These are phyloP conservation scores for Haplographium delicatum DNA, from an alignment of 495 filamentous ascomycete genomes.

Conservation along the genomic window DNA sequence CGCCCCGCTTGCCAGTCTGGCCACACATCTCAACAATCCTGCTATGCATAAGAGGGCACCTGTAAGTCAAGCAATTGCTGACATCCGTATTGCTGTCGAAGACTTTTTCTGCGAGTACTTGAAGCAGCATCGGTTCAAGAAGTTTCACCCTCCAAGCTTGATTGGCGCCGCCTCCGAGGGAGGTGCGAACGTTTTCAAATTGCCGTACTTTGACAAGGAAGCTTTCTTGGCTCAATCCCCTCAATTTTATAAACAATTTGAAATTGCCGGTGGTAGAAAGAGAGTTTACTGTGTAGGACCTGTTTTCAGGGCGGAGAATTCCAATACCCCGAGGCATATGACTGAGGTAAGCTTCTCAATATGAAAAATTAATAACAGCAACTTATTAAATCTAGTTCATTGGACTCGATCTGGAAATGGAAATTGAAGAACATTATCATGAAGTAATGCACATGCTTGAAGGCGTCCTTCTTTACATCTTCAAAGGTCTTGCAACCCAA, in stretches of 20 bases:
- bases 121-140: constrained; percentile 66
- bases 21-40: constrained; percentile 81
- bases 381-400: constrained; percentile 59
- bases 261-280: constrained; percentile 87
- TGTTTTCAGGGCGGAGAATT: constrained; percentile 96
- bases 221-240: constrained; percentile 86
- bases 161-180: constrained; percentile 90
- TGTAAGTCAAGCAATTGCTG: constrained; percentile 75
- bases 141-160: constrained; percentile 86
- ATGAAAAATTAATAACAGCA: background rate
- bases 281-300: constrained; percentile 85
- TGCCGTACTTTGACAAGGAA: constrained; percentile 83
- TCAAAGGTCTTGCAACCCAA: constrained; percentile 65
- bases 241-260: constrained; percentile 95
- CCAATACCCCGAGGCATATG: constrained; percentile 92
- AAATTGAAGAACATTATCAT: constrained; percentile 81
- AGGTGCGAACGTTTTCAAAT: constrained; percentile 86
- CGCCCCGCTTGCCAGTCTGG: constrained; percentile 63
- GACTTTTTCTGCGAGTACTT: constrained; percentile 79
- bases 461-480: constrained; percentile 81
- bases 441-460: constrained; percentile 81
- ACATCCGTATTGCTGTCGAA: constrained; percentile 75
- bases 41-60: constrained; percentile 87
- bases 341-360: constrained; percentile 53
- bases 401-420: constrained; percentile 97